phyloP scores from a whole-genome alignment of 202 grass and related monocot species.

The Elaeis oleifera region DNA sequence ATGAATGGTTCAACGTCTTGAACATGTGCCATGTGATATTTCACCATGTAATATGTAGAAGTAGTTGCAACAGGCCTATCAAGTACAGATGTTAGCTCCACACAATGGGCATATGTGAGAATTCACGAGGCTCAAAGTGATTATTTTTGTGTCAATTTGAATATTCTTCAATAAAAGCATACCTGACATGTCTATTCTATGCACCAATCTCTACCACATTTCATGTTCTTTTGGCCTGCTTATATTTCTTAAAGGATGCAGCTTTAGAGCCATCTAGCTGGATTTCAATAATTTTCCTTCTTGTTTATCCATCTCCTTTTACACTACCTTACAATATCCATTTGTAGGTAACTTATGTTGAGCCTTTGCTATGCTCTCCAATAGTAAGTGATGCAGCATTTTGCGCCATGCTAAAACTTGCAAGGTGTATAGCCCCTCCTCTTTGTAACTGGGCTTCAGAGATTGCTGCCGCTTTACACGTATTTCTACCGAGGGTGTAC shows the following conservation, averaged over 20 bases:
- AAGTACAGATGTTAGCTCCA: no score
- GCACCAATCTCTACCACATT: no score
- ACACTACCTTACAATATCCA: background rate
- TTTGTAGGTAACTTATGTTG: constrained; percentile 65
- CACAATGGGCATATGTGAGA: no score
- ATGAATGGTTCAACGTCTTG: no score
- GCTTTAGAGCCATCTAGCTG: background rate
- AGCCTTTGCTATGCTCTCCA: constrained; percentile 66
- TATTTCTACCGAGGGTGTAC: constrained; percentile 54
- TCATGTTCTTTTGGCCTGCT: background rate
- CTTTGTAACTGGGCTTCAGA: constrained; percentile 88
- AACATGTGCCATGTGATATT: no score
- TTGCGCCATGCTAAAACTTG: constrained; percentile 66
- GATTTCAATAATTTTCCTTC: background rate
- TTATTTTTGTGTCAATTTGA: no score
- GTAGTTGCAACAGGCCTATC: no score
- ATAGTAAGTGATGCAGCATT: constrained; percentile 90
- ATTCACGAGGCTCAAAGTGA: no score
- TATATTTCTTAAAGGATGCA: background rate
- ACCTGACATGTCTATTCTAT: no score
- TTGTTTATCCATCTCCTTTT: background rate
- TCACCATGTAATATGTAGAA: no score
- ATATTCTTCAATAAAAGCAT: no score
- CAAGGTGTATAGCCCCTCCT: constrained; percentile 77
- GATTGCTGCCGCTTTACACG: constrained; percentile 75